These are phyloP conservation scores for Saraca asoca DNA, from an alignment of 331 rosid genomes.

Conservation along the genomic window DNA sequence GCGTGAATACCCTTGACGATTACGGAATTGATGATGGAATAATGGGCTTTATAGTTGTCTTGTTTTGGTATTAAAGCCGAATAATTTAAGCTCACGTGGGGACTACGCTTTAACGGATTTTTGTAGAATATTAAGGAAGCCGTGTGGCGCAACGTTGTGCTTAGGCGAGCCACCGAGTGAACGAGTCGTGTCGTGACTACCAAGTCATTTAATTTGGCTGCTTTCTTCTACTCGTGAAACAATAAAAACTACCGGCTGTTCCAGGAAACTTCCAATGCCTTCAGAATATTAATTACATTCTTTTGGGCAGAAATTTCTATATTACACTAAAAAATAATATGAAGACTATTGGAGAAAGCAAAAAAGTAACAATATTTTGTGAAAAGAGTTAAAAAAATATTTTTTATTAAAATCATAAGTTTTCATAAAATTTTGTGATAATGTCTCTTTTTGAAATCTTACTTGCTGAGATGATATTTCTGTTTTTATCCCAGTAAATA, in stretches of 20 bases:
- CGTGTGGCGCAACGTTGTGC: conserved; percentile 22
- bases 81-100: background rate
- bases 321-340: too few relatives aligned
- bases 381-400: too few relatives aligned
- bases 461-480: too few relatives aligned
- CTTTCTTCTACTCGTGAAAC: too few relatives aligned
- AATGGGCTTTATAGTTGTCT: background rate
- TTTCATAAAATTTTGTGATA: too few relatives aligned
- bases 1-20: conserved; percentile 9
- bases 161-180: conserved; percentile 4
- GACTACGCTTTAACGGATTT: conserved; percentile 12
- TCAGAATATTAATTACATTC: conserved; percentile 33
- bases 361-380: too few relatives aligned
- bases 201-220: too few relatives aligned
- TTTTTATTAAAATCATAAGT: too few relatives aligned
- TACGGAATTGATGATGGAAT: background rate
- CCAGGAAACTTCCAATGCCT: conserved; percentile 23
- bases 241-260: background rate
- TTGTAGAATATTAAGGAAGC: background rate
- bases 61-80: background rate
- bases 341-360: too few relatives aligned
- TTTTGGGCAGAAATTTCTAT: too few relatives aligned
- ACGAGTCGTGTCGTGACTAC: background rate
- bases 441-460: too few relatives aligned
- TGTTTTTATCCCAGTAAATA: background rate